Percentiles rank a stretch among this genome's conserved stretches.
These are phyloP conservation scores for Vigna mungo DNA, from an alignment of 306 rosid genomes.

Conservation along the genomic window DNA sequence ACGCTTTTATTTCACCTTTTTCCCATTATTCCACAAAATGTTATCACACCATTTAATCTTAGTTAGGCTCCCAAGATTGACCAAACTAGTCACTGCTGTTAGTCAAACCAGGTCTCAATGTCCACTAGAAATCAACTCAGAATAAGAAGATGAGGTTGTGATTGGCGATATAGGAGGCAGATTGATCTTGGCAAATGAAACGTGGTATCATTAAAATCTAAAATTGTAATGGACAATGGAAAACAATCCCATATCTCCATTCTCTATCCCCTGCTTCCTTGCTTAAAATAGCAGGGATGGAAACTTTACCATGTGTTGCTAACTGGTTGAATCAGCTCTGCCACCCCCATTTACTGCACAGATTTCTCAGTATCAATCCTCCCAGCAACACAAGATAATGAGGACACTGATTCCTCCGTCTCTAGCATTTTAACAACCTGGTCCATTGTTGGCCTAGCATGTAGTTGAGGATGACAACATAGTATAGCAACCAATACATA, in stretches of 20 bases:
- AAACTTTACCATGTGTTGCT: constrained; percentile 39
- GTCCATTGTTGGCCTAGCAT: constrained; percentile 19
- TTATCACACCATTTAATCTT: too few relatives aligned
- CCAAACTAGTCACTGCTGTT: too few relatives aligned
- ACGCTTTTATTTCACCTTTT: too few relatives aligned
- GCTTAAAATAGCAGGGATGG: constrained; percentile 31
- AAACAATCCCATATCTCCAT: too few relatives aligned
- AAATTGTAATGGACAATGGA: neutral
- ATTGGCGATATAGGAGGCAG: too few relatives aligned
- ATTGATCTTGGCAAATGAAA: too few relatives aligned
- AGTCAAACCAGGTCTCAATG: too few relatives aligned
- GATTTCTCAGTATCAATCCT: constrained; percentile 12
- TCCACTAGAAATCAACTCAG: too few relatives aligned
- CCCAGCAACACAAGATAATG: neutral
- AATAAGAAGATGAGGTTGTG: too few relatives aligned
- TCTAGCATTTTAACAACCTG: constrained; percentile 20
- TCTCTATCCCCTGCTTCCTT: constrained; percentile 30
- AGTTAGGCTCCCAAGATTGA: too few relatives aligned
- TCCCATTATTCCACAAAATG: too few relatives aligned
- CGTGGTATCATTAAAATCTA: neutral
- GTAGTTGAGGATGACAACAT: constrained; percentile 9
- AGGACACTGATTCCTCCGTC: neutral
- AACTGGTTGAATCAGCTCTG: constrained; percentile 48
- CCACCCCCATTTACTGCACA: neutral
- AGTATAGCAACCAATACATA: constrained; percentile 1